Percentiles rank a stretch among this genome's conserved stretches.
Conservation (phyloP, 139 green algal species). For the Chlamydomonas schloesseri region DNA sequence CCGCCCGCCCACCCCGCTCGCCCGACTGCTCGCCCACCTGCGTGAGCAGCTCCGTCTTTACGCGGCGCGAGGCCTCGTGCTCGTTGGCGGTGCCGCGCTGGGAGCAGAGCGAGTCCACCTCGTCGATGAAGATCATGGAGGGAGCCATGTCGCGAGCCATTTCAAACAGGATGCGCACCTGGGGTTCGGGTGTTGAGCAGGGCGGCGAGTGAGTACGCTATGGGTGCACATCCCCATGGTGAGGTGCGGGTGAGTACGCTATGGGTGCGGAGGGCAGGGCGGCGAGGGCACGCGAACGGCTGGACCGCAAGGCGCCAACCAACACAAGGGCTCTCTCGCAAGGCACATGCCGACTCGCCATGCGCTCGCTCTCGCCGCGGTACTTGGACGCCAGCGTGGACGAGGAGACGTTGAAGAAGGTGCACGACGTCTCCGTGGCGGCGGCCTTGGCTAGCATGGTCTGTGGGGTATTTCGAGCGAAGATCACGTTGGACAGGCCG, state of each 20-base stretch:
- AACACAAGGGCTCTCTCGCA: no score
- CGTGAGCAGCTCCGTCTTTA: slow-evolving; percentile 95
- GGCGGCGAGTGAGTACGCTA: neutral
- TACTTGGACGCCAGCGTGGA: slow-evolving; percentile 96
- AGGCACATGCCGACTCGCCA: no score
- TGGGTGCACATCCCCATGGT: no score
- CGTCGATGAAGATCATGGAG: slow-evolving; percentile 94
- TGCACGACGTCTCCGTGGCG: slow-evolving; percentile 89
- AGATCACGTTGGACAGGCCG: no score
- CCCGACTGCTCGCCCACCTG: slow-evolving; percentile 82
- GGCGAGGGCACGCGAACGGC: no score
- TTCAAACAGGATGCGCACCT: slow-evolving; percentile 89
- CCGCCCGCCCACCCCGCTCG: no score
- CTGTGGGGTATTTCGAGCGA: slow-evolving; percentile 82
- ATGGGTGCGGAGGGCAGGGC: no score
- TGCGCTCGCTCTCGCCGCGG: slow-evolving; percentile 79
- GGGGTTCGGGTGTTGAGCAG: neutral
- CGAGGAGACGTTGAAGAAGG: slow-evolving; percentile 96
- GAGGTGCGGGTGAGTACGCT: no score
- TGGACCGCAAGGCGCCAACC: no score
- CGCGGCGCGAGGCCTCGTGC: slow-evolving; percentile 89
- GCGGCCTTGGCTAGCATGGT: slow-evolving; percentile 94
- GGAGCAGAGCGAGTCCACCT: slow-evolving; percentile 92
- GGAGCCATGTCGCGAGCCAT: slow-evolving; percentile 82
- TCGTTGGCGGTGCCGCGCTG: slow-evolving; percentile 82